Conservation (phyloP, 2,329 filamentous ascomycete genomes). For the Apiospora kogelbergensis region DNA sequence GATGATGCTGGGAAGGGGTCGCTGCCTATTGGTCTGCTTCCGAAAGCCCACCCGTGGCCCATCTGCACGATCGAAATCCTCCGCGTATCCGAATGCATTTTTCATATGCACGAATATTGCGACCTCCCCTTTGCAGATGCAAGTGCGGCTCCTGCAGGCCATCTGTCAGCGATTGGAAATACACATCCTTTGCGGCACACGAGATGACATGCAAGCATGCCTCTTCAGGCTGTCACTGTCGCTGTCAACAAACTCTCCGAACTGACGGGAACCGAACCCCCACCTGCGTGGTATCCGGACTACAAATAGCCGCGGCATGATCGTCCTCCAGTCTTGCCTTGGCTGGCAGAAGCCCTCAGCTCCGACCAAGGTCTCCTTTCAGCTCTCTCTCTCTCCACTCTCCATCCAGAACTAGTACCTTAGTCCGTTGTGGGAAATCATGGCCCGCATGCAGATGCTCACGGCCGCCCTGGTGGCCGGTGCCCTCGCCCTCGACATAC, state of each 20-base stretch:
- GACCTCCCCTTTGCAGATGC: background rate
- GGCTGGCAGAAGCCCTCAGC: background rate
- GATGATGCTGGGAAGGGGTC: background rate
- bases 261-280: background rate
- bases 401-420: no score
- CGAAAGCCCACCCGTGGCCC: background rate
- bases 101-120: background rate
- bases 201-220: no score
- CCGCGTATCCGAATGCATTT: background rate
- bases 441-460: background rate
- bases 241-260: background rate
- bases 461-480: background rate
- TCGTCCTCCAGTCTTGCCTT: background rate
- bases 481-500: background rate
- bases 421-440: background rate
- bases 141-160: background rate
- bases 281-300: background rate
- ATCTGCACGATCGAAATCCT: background rate
- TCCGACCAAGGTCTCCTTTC: background rate
- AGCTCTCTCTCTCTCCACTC: background rate
- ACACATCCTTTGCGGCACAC: no score
- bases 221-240: no score
- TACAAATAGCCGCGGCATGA: background rate
- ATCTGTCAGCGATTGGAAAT: constrained; percentile 3
- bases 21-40: background rate